Conservation (phyloP, 192 early-diverging fungal species). For the Chytriomyces sp. region DNA sequence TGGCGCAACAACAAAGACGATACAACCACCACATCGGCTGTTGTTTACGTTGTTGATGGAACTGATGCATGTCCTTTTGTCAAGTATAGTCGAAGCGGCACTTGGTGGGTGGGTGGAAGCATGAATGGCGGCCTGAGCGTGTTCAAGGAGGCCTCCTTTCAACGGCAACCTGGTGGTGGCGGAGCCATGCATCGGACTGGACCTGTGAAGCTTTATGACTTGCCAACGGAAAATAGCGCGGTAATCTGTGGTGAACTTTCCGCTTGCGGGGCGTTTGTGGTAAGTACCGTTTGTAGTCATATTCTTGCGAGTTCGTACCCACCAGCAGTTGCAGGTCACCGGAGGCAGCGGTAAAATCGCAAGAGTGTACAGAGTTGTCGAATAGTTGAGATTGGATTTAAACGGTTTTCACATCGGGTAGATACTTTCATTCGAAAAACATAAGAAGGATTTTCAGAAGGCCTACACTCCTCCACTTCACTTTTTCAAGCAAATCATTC, state of each 20-base stretch:
- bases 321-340: not conserved
- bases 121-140: slow-evolving; percentile 4
- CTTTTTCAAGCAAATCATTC: not conserved
- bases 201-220: not conserved
- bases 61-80: slow-evolving; percentile 6
- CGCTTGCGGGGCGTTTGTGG: slow-evolving; percentile 19
- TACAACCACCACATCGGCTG: not conserved
- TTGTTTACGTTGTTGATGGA: not conserved
- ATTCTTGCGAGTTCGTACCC: not conserved
- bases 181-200: no score
- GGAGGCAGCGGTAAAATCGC: not conserved
- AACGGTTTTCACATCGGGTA: no score
- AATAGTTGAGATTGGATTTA: no score
- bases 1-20: not conserved
- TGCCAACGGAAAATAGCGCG: not conserved
- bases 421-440: no score
- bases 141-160: slow-evolving; percentile 6
- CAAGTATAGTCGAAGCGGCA: slow-evolving; percentile 20
- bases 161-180: not conserved
- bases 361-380: not conserved
- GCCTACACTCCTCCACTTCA: no score
- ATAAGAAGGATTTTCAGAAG: no score
- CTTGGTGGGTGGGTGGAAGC: slow-evolving; percentile 14
- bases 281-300: not conserved
- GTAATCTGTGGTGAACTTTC: slow-evolving; percentile 29